Evolutionary conservation across 1,284 basidiomycete genomes (phyloP).

Genomic region (Ustilago xerochloae): DNA sequence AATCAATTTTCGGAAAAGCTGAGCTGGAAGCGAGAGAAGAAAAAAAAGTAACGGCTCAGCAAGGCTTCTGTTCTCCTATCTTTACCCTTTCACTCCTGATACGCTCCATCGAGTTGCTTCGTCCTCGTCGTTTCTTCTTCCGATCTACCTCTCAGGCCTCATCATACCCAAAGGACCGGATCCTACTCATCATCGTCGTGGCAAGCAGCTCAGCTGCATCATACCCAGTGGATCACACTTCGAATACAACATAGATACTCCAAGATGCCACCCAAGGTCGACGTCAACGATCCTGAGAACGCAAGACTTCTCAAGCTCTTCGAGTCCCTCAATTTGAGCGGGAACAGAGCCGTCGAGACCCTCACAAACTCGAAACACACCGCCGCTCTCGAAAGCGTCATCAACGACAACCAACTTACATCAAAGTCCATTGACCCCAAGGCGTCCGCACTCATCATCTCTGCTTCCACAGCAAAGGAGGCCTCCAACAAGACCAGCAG

Average conservation of each 20-base stretch:
- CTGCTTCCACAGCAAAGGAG: conserved; percentile 73
- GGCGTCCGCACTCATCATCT: conserved; percentile 78
- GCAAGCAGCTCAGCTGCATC: conserved; percentile 11
- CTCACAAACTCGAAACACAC: conserved; percentile 63
- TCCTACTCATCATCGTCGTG: background rate
- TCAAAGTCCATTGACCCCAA: conserved; percentile 77
- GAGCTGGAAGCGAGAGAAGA: conserved; percentile 1
- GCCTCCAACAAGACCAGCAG: conserved; percentile 76
- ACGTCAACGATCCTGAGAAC: conserved; percentile 71
- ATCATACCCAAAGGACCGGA: background rate
- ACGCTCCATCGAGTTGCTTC: background rate
- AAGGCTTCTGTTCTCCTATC: background rate
- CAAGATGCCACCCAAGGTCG: conserved; percentile 72
- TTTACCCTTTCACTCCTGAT: background rate
- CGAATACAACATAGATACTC: background rate
- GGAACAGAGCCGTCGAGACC: conserved; percentile 80
- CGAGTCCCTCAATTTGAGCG: conserved; percentile 81
- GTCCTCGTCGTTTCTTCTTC: background rate
- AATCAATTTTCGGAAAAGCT: background rate
- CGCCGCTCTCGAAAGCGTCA: conserved; percentile 76
- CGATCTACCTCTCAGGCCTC: background rate
- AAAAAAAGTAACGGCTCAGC: background rate
- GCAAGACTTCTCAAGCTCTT: conserved; percentile 76
- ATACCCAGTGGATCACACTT: conserved; percentile 8
- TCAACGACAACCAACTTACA: conserved; percentile 70